Conservation (phyloP, 2,329 filamentous ascomycete species). For the Pleurostoma richardsiae region DNA sequence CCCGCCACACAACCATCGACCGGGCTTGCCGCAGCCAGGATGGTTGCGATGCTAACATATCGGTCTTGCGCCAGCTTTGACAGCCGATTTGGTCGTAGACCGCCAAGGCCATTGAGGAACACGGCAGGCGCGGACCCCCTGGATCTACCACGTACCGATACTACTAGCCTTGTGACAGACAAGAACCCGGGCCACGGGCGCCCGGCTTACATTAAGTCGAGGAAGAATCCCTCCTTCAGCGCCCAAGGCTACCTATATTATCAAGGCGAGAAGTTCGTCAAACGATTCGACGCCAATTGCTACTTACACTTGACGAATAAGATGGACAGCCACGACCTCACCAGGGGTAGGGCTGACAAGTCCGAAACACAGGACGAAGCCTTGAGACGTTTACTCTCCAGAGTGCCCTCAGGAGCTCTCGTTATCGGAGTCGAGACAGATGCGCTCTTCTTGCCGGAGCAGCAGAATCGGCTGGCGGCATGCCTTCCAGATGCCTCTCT, state of each 20-base stretch:
- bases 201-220: neutral
- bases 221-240: conserved; percentile 19
- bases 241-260: conserved; percentile 30
- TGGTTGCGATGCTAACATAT: conserved; percentile 33
- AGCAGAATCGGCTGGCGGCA: conserved; percentile 22
- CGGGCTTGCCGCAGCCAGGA: conserved; percentile 27
- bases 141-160: conserved; percentile 46
- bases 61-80: conserved; percentile 27
- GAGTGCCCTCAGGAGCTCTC: conserved; percentile 17
- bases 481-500: conserved; percentile 21
- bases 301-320: conserved; percentile 30
- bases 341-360: conserved; percentile 16
- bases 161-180: neutral
- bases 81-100: conserved; percentile 35
- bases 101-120: conserved; percentile 42
- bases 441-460: conserved; percentile 23
- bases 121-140: conserved; percentile 11
- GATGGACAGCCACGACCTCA: conserved; percentile 31
- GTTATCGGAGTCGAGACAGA: conserved; percentile 28
- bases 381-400: conserved; percentile 15
- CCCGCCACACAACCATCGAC: conserved; percentile 23
- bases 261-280: conserved; percentile 30
- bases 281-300: conserved; percentile 31
- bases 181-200: no score
- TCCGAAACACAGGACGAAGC: conserved; percentile 27